Percentiles rank a stretch among this genome's conserved stretches.
These are phyloP conservation scores for Acanthochlamys bracteata DNA, from an alignment of 106 monocot species.

Conservation along the genomic window DNA sequence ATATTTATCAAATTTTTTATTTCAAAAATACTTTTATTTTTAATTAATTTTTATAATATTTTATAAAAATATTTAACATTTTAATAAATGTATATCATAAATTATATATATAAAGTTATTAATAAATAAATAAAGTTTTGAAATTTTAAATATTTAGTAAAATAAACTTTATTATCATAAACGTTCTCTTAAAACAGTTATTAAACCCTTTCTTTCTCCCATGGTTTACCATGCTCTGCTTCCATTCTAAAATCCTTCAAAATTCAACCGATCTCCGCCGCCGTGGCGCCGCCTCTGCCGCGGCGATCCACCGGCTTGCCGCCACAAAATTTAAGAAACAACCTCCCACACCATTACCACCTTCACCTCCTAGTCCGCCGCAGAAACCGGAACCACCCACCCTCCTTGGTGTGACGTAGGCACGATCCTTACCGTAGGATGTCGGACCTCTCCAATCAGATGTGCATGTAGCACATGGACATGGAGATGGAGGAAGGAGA, in stretches of 20 bases:
- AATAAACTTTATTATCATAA: too few relatives aligned
- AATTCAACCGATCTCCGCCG: background rate
- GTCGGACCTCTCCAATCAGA: conserved; percentile 63
- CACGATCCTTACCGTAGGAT: conserved; percentile 94
- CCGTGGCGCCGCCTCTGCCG: background rate
- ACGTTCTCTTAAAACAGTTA: too few relatives aligned
- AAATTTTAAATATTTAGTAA: too few relatives aligned
- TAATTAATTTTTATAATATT: too few relatives aligned
- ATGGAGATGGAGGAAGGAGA: conserved; percentile 82
- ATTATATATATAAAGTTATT: too few relatives aligned
- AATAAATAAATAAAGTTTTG: too few relatives aligned
- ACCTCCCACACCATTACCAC: conserved; percentile 48
- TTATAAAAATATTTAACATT: too few relatives aligned
- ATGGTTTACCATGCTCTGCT: background rate
- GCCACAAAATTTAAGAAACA: conserved; percentile 19
- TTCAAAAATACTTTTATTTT: too few relatives aligned
- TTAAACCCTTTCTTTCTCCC: too few relatives aligned
- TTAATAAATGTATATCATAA: too few relatives aligned
- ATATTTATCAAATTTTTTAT: too few relatives aligned
- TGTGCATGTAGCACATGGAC: conserved; percentile 94
- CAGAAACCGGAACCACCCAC: conserved; percentile 64
- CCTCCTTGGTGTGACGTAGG: conserved; percentile 66
- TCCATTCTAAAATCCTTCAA: background rate
- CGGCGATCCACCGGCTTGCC: conserved; percentile 19
- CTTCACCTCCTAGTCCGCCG: conserved; percentile 62